phyloP scores from a whole-genome alignment of 441 rosid species.

The Pelargonium australe region DNA sequence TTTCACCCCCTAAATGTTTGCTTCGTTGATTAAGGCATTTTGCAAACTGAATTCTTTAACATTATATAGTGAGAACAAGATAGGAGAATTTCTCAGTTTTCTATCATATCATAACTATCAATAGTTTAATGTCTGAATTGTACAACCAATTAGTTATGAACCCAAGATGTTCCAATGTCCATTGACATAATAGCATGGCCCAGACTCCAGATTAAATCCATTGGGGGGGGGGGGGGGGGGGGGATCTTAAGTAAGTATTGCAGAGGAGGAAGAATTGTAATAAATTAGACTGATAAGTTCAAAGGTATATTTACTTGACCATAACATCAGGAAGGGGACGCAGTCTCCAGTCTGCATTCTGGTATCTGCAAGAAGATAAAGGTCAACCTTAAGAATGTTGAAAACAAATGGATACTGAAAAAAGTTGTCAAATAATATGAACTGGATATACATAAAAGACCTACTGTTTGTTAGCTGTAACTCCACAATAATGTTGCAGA shows the following conservation, averaged over 20 bases:
- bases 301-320: background rate
- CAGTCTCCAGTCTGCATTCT: conserved; percentile 9
- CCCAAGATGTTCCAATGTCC: background rate
- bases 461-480: conserved; percentile 80
- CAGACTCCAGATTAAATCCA: too few species aligned
- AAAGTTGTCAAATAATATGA: background rate
- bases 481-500: conserved; percentile 67
- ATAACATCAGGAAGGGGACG: conserved; percentile 2
- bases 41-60: background rate
- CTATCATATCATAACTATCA: background rate
- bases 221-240: too few species aligned
- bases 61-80: background rate
- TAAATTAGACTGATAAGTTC: background rate
- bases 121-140: background rate
- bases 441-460: background rate
- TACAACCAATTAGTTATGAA: background rate
- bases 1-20: background rate
- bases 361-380: background rate
- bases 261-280: background rate
- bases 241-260: background rate
- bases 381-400: background rate
- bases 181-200: background rate
- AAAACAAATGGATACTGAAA: background rate
- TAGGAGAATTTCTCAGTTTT: background rate
- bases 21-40: background rate